A percentile compares a stretch with the other conserved stretches of the same genome.
phyloP scores from a whole-genome alignment of 352 stramenopile genomes.

The Elongisporangium undulatum region DNA sequence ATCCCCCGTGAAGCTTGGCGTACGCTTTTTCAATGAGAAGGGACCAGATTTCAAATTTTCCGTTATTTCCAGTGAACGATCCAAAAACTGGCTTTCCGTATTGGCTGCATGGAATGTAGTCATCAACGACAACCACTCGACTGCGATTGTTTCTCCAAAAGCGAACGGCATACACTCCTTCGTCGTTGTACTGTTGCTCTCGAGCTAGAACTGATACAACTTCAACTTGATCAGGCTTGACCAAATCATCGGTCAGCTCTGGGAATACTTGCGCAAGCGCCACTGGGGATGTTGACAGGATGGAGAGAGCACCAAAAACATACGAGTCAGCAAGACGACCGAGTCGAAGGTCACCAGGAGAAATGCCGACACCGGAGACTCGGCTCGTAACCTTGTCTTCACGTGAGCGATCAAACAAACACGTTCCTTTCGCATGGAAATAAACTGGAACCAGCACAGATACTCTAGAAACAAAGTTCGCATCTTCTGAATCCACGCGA shows the following conservation, averaged over 20 bases:
- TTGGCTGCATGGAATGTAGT: slow-evolving; percentile 81
- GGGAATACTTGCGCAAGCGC: slow-evolving; percentile 74
- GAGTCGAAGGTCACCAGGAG: slow-evolving; percentile 52
- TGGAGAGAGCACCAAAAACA: slow-evolving; percentile 76
- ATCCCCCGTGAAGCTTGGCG: slow-evolving; percentile 90
- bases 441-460: slow-evolving; percentile 76
- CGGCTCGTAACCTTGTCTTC: slow-evolving; percentile 32
- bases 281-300: slow-evolving; percentile 73
- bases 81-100: slow-evolving; percentile 83
- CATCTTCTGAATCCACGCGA: slow-evolving; percentile 55
- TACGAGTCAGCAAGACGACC: slow-evolving; percentile 74
- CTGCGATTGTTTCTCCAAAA: slow-evolving; percentile 85
- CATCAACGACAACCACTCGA: slow-evolving; percentile 75
- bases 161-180: slow-evolving; percentile 83
- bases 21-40: slow-evolving; percentile 95
- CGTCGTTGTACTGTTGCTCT: slow-evolving; percentile 87
- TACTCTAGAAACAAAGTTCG: slow-evolving; percentile 53
- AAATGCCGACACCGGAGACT: slow-evolving; percentile 69
- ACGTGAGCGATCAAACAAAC: slow-evolving; percentile 71
- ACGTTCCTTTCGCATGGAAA: slow-evolving; percentile 76
- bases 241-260: slow-evolving; percentile 52
- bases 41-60: slow-evolving; percentile 92
- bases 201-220: slow-evolving; percentile 38
- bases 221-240: slow-evolving; percentile 58
- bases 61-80: slow-evolving; percentile 75